phyloP scores from a whole-genome alignment of 2,329 filamentous ascomycete genomes.

The Neocucurbitaria cava region DNA sequence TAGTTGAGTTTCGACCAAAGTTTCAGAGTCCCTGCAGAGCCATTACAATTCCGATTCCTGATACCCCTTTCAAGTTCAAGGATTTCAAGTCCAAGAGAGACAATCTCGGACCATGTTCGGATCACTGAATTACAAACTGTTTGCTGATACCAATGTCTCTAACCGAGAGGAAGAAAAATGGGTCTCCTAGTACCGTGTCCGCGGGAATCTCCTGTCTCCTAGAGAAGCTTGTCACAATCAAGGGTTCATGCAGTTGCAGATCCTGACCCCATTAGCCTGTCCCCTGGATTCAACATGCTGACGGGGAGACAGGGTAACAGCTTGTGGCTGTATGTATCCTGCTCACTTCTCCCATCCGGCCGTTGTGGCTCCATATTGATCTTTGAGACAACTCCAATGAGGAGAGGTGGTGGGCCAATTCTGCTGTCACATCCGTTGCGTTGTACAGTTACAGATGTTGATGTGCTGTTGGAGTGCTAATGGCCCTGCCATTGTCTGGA shows the following conservation, averaged over 20 bases:
- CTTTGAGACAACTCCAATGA: conserved; percentile 19
- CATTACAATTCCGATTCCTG: conserved; percentile 1
- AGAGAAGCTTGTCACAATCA: conserved; percentile 8
- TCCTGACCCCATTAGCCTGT: conserved; percentile 10
- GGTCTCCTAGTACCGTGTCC: conserved; percentile 5
- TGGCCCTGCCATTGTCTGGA: conserved; percentile 3
- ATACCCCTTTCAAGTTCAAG: not conserved
- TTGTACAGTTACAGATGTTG: conserved; percentile 4
- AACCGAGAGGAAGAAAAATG: not conserved
- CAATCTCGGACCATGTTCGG: not conserved
- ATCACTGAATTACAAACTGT: not conserved
- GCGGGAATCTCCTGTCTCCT: not conserved
- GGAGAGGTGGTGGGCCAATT: not conserved
- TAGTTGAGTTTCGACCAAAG: conserved; percentile 5
- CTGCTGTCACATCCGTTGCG: conserved; percentile 5
- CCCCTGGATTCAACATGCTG: conserved; percentile 26
- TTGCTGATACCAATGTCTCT: not conserved
- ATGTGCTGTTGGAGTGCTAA: conserved; percentile 1
- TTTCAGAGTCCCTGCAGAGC: conserved; percentile 9
- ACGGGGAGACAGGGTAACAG: conserved; percentile 26
- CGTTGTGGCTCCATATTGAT: conserved; percentile 3
- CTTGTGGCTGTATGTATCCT: conserved; percentile 17
- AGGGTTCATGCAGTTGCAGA: conserved; percentile 6
- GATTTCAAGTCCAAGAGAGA: not conserved
- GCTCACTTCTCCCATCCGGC: conserved; percentile 4